phyloP scores from a whole-genome alignment of 139 green algal genomes.

The Gonium pectorale region DNA sequence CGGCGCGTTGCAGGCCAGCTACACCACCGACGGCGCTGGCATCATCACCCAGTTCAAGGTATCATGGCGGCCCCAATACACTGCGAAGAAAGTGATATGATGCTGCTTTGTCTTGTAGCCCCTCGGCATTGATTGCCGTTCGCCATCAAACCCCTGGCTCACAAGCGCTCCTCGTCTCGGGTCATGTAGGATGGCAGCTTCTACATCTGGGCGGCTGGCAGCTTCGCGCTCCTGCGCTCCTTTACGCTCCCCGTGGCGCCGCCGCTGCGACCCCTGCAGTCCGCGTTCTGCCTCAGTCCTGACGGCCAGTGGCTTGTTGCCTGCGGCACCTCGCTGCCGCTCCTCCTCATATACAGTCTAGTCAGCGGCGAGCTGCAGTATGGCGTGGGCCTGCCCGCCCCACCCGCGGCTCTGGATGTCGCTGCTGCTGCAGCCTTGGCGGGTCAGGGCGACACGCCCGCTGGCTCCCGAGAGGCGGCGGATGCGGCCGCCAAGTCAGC shows the following conservation, averaged over 20 bases:
- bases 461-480: no score
- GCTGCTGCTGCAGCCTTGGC: background rate
- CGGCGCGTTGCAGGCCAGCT: conserved; percentile 44
- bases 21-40: conserved; percentile 34
- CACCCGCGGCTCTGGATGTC: background rate
- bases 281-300: conserved; percentile 46
- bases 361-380: conserved; percentile 40
- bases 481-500: background rate
- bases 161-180: no score
- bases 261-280: conserved; percentile 24
- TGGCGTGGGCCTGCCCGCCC: conserved; percentile 27
- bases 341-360: conserved; percentile 51
- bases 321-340: conserved; percentile 22
- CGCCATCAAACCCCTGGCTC: no score
- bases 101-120: no score
- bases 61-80: no score
- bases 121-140: no score
- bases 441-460: no score
- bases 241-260: conserved; percentile 46
- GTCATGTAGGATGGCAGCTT: conserved; percentile 54
- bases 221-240: conserved; percentile 40
- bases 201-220: conserved; percentile 43
- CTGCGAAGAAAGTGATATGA: no score
- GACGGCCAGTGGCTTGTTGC: conserved; percentile 48
- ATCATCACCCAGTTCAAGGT: conserved; percentile 56